Evolutionary conservation across 1,139 yeast species (phyloP).

Genomic region (Yamadazyma mexicana): DNA sequence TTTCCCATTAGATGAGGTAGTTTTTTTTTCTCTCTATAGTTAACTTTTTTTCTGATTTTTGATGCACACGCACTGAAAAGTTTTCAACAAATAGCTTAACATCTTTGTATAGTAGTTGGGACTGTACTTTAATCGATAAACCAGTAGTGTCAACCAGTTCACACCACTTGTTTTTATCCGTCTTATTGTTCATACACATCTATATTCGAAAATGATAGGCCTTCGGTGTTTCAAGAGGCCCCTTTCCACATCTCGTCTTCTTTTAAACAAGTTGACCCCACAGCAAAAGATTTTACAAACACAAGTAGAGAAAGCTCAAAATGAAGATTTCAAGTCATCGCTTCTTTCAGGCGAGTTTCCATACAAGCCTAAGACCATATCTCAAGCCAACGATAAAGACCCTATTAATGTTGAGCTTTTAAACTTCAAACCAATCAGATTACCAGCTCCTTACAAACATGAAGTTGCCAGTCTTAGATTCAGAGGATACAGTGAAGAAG

Average conservation of each 20-base stretch:
- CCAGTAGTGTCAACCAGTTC: no score
- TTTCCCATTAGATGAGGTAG: constrained; percentile 68
- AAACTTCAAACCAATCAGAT: constrained; percentile 77
- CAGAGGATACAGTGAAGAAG: constrained; percentile 70
- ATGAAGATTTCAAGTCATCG: constrained; percentile 27
- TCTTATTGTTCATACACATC: no score
- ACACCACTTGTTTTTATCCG: no score
- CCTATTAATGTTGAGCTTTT: constrained; percentile 85
- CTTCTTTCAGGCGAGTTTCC: constrained; percentile 31
- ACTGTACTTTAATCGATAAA: no score
- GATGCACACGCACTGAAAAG: no score
- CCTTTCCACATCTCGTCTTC: neutral
- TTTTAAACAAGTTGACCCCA: constrained; percentile 22
- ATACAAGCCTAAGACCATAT: constrained; percentile 37
- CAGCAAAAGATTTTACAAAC: constrained; percentile 29
- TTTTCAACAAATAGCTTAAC: constrained; percentile 1
- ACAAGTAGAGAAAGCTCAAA: constrained; percentile 27
- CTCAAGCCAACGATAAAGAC: no score
- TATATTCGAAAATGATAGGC: neutral
- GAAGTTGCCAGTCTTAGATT: constrained; percentile 69
- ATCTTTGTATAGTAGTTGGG: no score
- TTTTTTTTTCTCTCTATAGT: no score
- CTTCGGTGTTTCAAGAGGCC: neutral
- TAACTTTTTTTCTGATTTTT: no score
- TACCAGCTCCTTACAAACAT: constrained; percentile 68